Conservation (phyloP, 306 rosid species). For the Luffa aegyptiaca region DNA sequence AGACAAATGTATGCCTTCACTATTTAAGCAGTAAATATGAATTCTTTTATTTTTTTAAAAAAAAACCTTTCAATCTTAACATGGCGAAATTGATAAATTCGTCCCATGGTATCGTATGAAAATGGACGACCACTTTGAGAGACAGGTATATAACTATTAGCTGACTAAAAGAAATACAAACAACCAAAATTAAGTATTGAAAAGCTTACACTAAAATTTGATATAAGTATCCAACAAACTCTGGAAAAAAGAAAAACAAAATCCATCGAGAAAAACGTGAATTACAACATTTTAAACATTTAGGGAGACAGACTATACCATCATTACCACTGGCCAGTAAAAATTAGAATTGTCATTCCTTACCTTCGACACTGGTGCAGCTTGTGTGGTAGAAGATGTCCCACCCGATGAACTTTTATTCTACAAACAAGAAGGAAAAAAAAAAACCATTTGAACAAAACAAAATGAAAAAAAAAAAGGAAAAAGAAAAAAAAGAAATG, state of each 20-base stretch:
- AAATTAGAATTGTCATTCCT: not conserved
- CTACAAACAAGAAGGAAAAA: slow-evolving; percentile 18
- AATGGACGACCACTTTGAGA: not conserved
- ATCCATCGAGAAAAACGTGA: not conserved
- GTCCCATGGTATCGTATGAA: not conserved
- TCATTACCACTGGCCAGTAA: slow-evolving; percentile 1
- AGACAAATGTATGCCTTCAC: not conserved
- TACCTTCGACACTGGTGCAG: slow-evolving; percentile 45
- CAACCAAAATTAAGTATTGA: not conserved
- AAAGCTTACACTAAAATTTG: not conserved
- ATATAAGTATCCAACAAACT: not conserved
- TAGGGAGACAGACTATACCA: not conserved
- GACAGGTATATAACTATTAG: not conserved
- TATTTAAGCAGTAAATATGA: not conserved
- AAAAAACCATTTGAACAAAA: not conserved
- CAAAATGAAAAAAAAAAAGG: not conserved
- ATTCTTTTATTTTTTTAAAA: not conserved
- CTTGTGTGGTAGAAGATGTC: slow-evolving; percentile 44
- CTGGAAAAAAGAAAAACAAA: not conserved
- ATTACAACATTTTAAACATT: not conserved
- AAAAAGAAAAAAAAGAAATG: not conserved
- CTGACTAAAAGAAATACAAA: not conserved
- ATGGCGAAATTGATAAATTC: not conserved
- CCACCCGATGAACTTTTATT: slow-evolving; percentile 50
- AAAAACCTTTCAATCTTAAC: not conserved